Evolutionary conservation across 1,139 yeast genomes (phyloP).

Genomic region (Casaregolazyma suthepensis): DNA sequence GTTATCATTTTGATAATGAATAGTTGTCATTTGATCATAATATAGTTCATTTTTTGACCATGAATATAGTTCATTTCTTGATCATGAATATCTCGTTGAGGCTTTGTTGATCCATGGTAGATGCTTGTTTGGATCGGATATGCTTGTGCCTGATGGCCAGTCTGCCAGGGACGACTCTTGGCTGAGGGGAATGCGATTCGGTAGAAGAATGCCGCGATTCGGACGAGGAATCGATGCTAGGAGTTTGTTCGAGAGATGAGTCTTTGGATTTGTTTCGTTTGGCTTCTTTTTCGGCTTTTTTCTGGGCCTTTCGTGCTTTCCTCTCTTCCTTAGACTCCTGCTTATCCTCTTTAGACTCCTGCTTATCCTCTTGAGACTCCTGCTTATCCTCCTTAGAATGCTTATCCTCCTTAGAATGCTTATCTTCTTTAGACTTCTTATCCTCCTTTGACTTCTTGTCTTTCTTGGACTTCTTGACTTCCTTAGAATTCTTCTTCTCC

Average conservation of each 20-base stretch:
- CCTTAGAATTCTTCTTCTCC: slow-evolving; percentile 28
- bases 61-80: not conserved
- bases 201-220: slow-evolving; percentile 34
- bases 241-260: slow-evolving; percentile 14
- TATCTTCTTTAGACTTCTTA: too few relatives aligned
- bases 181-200: too few relatives aligned
- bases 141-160: slow-evolving; percentile 64
- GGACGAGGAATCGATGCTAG: slow-evolving; percentile 20
- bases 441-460: slow-evolving; percentile 22
- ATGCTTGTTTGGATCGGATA: slow-evolving; percentile 84
- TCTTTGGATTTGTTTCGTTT: not conserved
- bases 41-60: not conserved
- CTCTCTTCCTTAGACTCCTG: slow-evolving; percentile 20
- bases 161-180: slow-evolving; percentile 18
- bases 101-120: slow-evolving; percentile 83
- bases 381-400: too few relatives aligned
- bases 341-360: too few relatives aligned
- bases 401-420: too few relatives aligned
- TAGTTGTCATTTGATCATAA: too few relatives aligned
- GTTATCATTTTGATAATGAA: too few relatives aligned
- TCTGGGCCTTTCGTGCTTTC: slow-evolving; percentile 25
- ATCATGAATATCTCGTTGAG: slow-evolving; percentile 91
- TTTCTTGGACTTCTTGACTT: slow-evolving; percentile 28
- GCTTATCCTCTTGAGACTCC: too few relatives aligned
- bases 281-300: not conserved